These are phyloP conservation scores for Stygiomarasmius scandens DNA, from an alignment of 1,284 basidiomycete genomes.

Conservation along the genomic window DNA sequence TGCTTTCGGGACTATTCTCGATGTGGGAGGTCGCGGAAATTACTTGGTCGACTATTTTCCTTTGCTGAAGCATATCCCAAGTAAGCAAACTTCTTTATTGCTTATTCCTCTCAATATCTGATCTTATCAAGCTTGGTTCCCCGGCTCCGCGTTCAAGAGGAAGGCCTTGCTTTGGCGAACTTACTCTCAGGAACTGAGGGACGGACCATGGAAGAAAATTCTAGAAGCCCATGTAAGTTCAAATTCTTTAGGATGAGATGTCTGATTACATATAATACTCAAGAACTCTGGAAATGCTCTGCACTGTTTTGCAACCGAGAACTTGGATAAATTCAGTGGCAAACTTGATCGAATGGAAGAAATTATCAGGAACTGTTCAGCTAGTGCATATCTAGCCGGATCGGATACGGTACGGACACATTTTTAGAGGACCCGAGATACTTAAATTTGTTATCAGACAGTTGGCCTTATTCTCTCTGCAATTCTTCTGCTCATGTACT, in stretches of 20 bases:
- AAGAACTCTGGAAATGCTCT: too few relatives aligned
- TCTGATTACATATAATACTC: too few relatives aligned
- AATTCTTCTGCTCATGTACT: constrained; percentile 8
- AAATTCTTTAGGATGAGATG: too few relatives aligned
- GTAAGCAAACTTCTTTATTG: neutral
- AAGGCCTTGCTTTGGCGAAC: constrained; percentile 10
- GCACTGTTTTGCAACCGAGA: neutral
- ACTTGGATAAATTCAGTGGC: neutral
- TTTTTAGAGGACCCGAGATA: neutral
- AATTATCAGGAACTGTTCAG: neutral
- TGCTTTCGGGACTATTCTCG: constrained; percentile 13
- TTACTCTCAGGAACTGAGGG: neutral
- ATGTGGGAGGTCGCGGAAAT: constrained; percentile 14
- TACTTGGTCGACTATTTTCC: constrained; percentile 32
- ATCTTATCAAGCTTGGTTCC: constrained; percentile 24
- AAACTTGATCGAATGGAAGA: neutral
- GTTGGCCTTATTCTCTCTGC: constrained; percentile 10
- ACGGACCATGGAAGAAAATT: constrained; percentile 18
- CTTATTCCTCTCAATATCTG: neutral
- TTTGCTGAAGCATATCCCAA: constrained; percentile 21
- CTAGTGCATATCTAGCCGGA: neutral
- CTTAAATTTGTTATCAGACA: neutral
- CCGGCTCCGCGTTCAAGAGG: constrained; percentile 21
- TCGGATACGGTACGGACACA: constrained; percentile 1
- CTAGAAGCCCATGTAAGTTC: constrained; percentile 13